Evolutionary conservation across 1,284 basidiomycete species (phyloP).

Genomic region (Naganishia sp.): DNA sequence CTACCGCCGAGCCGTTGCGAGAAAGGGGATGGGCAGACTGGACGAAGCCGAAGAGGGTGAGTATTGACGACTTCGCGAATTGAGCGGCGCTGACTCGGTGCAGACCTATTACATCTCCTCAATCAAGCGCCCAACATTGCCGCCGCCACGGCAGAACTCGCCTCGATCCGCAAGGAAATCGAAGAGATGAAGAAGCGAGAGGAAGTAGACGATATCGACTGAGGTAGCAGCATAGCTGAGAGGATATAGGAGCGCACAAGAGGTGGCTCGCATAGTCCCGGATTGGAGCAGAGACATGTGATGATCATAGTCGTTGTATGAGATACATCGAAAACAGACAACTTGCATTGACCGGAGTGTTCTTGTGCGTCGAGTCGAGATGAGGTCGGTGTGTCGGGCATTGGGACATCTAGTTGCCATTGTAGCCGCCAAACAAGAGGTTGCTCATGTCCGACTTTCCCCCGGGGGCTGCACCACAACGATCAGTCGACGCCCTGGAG

Average conservation of each 20-base stretch:
- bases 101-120: slow-evolving; percentile 33
- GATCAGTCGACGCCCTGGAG: not conserved
- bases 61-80: not conserved
- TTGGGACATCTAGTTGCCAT: slow-evolving; percentile 37
- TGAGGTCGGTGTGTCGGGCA: not conserved
- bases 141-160: slow-evolving; percentile 32
- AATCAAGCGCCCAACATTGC: slow-evolving; percentile 35
- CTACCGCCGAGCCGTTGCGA: slow-evolving; percentile 51
- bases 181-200: slow-evolving; percentile 35
- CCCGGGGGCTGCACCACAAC: slow-evolving; percentile 42
- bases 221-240: not conserved
- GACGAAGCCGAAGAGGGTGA: slow-evolving; percentile 47
- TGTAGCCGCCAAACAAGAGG: slow-evolving; percentile 49
- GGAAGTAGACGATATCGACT: slow-evolving; percentile 32
- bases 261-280: not conserved
- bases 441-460: slow-evolving; percentile 48
- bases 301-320: not conserved
- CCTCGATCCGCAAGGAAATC: slow-evolving; percentile 34
- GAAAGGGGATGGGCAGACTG: slow-evolving; percentile 46
- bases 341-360: not conserved
- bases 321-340: not conserved
- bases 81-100: not conserved
- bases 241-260: not conserved
- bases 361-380: too few species aligned
- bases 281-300: not conserved